Base-by-base conservation (phyloP, 2,329 filamentous ascomycete genomes). In the Neofusicoccum sp. region DNA sequence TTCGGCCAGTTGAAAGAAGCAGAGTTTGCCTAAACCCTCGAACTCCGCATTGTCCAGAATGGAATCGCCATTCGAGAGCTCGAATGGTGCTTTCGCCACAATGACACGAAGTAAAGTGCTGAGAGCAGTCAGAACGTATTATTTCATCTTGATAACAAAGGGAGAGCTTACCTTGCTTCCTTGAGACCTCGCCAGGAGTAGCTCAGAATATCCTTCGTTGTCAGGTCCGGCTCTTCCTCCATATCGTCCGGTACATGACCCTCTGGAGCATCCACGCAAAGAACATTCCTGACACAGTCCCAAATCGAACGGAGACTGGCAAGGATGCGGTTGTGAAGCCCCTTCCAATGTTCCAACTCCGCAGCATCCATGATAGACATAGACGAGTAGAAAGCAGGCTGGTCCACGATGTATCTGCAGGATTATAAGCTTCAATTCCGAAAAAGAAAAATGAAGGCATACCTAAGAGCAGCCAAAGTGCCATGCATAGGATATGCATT, bases 181-280 rank as follows among this genome's bases (percentile, higher is more conserved):
- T 96, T 93, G n/a, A 97, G 81, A 5, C 92, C 91, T 67, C 95
- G 86, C 83, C 96, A 99, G 64, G 92, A 96, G 73, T 95, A 99
- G 65, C 93, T 98, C 48, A 99, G 76, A 16, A 96, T 83, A 67
- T 96, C 91, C 70, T 97, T 98, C 0, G 91, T 92, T 56, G 89
- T 88, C 2, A 91, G 81, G 1, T 87, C 89, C 4, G 88, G 83
- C 14, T 85, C 78, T 34, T 89, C 87, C 58, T 89, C 85, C n/a
- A 91, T 73, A 28, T 93, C 90, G 56, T 93, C 86, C 0, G 88
- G 89, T 3, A 91, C 79, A 72, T 95, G 88, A 0, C 93, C 93
- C 75, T 99, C 95, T 0, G 96, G 95, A 1, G 95, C 96, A 75
- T 97, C 95, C 64, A 96, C 89, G 69, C 95, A 99, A 0, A 99